Base-by-base conservation (phyloP, 768 basidiomycete genomes). In the Boletus barrowsii region DNA sequence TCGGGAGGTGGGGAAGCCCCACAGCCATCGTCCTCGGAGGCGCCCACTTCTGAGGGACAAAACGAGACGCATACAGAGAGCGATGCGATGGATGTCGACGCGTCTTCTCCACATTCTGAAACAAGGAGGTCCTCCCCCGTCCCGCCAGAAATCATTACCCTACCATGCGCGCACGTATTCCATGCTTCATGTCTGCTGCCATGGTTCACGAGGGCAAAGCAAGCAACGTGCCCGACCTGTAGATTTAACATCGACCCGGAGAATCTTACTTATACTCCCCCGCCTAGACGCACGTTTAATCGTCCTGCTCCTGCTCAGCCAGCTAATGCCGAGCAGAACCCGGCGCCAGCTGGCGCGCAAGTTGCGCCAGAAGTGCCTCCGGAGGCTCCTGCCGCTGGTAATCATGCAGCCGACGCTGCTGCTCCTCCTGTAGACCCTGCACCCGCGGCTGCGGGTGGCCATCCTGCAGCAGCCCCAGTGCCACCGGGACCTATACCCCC, bases 221-320 rank as follows among this genome's bases (percentile, higher is more conserved):
- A 87, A 59, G 90, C 90, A 18, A 91, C 90, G 2, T 92, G 90
- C 60, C 90, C 90, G 0, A 88, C 87, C 0, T 92, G 90, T 70
- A 74, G 90, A 57, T 92, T 92, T 62, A 84, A 92, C 58, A 81
- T 92, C 50, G 90, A 92, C 63, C 90, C 90, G 0, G 84, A 89
- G 51, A 84, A 84, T 53, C 68, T 90, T 43, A 89, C 87, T 0
- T 82, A 75, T 51, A 61, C 62, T 35, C 62, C 64, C 3, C 56
- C 26, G 10, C 47, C 62, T 17, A 58, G 64, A 56, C 68, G 51
- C 24, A 24, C 49, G 22, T 63, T 66, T 33, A 49, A 39, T 32
- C 61, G 58, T 22, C 39, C 49, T 10, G 51, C 54, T 47, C 58
- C 61, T 41, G 39, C 57, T 15, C 62, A 58, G 35, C 53, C 58